These are phyloP conservation scores for Aspergillus pseudotamarii DNA, from an alignment of 2,329 filamentous ascomycete species.

Conservation along the genomic window DNA sequence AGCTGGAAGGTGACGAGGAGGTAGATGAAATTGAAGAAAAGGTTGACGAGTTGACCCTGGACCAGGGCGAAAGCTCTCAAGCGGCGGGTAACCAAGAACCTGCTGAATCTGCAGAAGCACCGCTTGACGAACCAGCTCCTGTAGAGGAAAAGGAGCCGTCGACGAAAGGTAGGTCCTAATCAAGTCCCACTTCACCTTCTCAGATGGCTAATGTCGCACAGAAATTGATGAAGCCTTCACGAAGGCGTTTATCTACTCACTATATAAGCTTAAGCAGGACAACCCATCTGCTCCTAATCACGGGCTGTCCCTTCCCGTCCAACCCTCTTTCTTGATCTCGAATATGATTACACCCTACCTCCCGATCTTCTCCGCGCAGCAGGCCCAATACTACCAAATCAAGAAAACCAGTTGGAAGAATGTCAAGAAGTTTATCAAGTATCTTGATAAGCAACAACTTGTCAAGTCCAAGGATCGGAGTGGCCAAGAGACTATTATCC, in stretches of 20 bases:
- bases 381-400: constrained; percentile 63
- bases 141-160: constrained; percentile 54
- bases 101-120: constrained; percentile 26
- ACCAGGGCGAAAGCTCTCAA: constrained; percentile 28
- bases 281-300: constrained; percentile 56
- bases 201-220: constrained; percentile 33
- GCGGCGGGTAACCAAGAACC: constrained; percentile 17
- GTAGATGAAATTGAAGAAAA: constrained; percentile 48
- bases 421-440: constrained; percentile 70
- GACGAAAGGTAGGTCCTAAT: constrained; percentile 53
- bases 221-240: constrained; percentile 69
- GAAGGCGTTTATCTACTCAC: constrained; percentile 65
- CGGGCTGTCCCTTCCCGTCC: constrained; percentile 63
- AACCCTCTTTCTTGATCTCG: constrained; percentile 65
- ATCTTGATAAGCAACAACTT: constrained; percentile 65
- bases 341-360: constrained; percentile 68
- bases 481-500: constrained; percentile 64
- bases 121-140: constrained; percentile 30
- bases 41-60: constrained; percentile 42
- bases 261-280: constrained; percentile 61
- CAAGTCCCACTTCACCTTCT: neutral
- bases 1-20: constrained; percentile 32
- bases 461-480: constrained; percentile 67
- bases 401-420: constrained; percentile 74
- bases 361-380: constrained; percentile 58